Conservation (phyloP, 2,329 filamentous ascomycete genomes). For the Capronia americana region DNA sequence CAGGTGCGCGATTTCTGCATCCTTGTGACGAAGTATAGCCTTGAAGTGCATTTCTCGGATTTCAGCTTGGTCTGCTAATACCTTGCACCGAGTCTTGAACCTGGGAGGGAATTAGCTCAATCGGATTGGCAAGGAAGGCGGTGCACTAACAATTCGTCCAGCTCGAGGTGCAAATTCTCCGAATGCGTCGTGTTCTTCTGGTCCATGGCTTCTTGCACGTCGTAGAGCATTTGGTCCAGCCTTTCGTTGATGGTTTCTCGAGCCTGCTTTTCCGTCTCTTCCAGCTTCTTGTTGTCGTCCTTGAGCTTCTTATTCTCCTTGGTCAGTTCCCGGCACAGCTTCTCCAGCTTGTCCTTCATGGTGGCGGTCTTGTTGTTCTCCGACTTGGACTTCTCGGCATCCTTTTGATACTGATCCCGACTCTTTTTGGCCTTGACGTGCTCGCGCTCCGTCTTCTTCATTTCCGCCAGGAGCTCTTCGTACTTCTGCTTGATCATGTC, state of each 20-base stretch:
- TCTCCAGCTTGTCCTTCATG: constrained; percentile 96
- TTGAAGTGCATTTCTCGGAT: constrained; percentile 93
- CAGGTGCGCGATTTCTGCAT: constrained; percentile 92
- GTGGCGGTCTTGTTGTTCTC: constrained; percentile 89
- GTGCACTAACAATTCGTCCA: constrained; percentile 79
- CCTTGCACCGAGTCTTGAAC: constrained; percentile 84
- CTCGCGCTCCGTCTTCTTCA: constrained; percentile 94
- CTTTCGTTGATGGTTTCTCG: constrained; percentile 84
- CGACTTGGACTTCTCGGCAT: constrained; percentile 86
- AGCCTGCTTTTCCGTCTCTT: constrained; percentile 83
- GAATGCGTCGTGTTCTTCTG: constrained; percentile 83
- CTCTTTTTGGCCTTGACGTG: constrained; percentile 96
- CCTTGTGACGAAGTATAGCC: constrained; percentile 88
- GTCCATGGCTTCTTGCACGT: constrained; percentile 86
- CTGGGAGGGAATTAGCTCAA: constrained; percentile 44
- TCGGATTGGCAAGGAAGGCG: neutral
- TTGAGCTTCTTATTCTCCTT: constrained; percentile 99
- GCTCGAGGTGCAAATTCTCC: constrained; percentile 80
- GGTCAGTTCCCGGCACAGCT: constrained; percentile 90
- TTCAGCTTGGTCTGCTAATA: constrained; percentile 95
- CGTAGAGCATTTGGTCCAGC: constrained; percentile 77
- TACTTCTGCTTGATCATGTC: constrained; percentile 90
- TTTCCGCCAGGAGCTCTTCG: constrained; percentile 86
- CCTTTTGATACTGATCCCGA: constrained; percentile 91
- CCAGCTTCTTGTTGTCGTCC: constrained; percentile 92